Base-by-base conservation (phyloP, 1,284 basidiomycete genomes). In the Cutaneotrichosporon curvatum region DNA sequence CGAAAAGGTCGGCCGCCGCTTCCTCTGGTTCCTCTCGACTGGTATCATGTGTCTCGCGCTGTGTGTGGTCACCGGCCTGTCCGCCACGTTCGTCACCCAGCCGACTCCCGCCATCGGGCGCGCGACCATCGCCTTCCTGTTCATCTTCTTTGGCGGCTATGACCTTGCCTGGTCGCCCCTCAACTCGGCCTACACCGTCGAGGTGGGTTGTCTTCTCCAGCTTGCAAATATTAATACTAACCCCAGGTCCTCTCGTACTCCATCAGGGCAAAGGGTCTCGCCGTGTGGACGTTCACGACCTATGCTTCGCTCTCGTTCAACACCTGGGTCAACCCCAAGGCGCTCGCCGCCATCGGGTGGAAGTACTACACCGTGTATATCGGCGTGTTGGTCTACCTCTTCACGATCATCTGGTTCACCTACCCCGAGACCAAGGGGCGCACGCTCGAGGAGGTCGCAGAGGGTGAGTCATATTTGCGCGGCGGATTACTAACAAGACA, bases 341-440 rank as follows among this genome's bases (percentile, higher is more conserved):
- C 57, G 2, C 48, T 61, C 12, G 51, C 47, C 10, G 30, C 18
- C 6, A 44, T 55, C 35, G 51, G 47, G 11, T 61, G 57, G 54
- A 54, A 53, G 48, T 58, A 56, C 52, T 61, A 59, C 45, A 22
- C 33, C 14, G 43, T 45, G 4, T 44, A 37, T n/a, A 56, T 64
- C 45, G 67, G 40, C 16, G 47, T 60, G 43, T 42, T 59, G 37
- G 28, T 49, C 10, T 35, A 48, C 49, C 72, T 72, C 67, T 52
- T 73, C 22, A 71, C 70, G 25, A 58, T 71, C 62, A 71, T 73
- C 56, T 72, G 56, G 55, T 51, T 71, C 56, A 70, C 64, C 63
- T 71, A 71, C 59, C 68, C 69, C 31, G 63, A 68, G 50, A 67
- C 62, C 11, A 48, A 57, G 2, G 59, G 60, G 23, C 56, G 68